Evolutionary conservation across 352 stramenopile genomes (phyloP).

Genomic region (Phytophthora sansomeana): DNA sequence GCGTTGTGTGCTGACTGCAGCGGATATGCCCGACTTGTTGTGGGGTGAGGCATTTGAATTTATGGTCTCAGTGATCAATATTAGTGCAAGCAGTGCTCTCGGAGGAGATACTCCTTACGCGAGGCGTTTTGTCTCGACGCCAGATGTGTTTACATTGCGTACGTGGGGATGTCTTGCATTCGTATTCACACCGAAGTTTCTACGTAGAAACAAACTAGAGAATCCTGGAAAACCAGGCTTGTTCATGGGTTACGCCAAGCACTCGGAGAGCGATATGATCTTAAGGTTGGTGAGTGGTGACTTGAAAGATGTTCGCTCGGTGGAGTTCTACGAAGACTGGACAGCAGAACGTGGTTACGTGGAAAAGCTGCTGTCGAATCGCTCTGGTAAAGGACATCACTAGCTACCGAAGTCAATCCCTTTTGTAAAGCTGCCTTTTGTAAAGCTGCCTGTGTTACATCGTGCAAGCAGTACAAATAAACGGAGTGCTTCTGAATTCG

Average conservation of each 20-base stretch:
- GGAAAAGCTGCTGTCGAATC: constrained; percentile 1
- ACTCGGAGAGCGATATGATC: constrained; percentile 7
- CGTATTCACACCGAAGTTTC: constrained; percentile 9
- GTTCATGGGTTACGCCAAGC: constrained; percentile 6
- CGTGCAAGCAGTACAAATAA: too few species aligned
- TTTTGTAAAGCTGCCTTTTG: too few species aligned
- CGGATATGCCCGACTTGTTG: constrained; percentile 2
- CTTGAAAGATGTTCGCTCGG: too few species aligned
- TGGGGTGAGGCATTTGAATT: constrained; percentile 8
- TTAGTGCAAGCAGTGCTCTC: background rate
- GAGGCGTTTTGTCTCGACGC: background rate
- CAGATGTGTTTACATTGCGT: constrained; percentile 8
- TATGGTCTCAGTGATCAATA: constrained; percentile 8
- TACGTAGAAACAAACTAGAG: background rate
- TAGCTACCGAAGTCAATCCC: too few species aligned
- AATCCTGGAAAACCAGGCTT: constrained; percentile 7
- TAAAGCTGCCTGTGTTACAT: too few species aligned
- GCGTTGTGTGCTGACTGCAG: background rate
- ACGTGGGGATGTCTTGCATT: constrained; percentile 12
- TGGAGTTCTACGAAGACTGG: constrained; percentile 1
- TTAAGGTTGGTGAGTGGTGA: background rate
- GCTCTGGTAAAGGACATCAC: constrained; percentile 8
- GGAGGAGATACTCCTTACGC: too few species aligned
- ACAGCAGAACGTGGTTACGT: constrained; percentile 2
- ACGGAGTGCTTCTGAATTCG: too few species aligned